Evolutionary conservation across 805 yeast genomes (phyloP).

Genomic region (Candida yuanshanica): DNA sequence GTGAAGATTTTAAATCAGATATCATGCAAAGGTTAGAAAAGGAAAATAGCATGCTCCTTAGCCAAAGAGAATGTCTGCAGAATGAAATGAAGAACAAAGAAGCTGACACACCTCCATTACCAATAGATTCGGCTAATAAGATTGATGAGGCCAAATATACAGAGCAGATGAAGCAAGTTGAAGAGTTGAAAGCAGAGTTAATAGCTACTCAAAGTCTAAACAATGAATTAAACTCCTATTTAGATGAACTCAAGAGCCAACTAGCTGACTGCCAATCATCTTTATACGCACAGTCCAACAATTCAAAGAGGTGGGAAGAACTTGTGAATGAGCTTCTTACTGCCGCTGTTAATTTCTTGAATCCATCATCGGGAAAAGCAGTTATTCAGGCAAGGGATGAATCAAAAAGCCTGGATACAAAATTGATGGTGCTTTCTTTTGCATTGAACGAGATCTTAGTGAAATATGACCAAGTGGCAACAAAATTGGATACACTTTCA

Average conservation of each 20-base stretch:
- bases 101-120: neutral
- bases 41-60: conserved; percentile 16
- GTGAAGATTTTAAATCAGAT: conserved; percentile 18
- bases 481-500: neutral
- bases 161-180: conserved; percentile 20
- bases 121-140: neutral
- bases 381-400: conserved; percentile 15
- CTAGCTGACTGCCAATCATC: conserved; percentile 5
- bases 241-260: conserved; percentile 19
- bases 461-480: neutral
- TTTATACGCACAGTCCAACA: conserved; percentile 1
- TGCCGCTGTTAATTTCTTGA: conserved; percentile 4
- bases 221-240: conserved; percentile 19
- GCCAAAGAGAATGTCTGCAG: conserved; percentile 16
- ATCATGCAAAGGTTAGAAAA: conserved; percentile 17
- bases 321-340: conserved; percentile 14
- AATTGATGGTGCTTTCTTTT: conserved; percentile 14
- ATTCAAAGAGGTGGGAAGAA: conserved; percentile 8
- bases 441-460: conserved; percentile 15
- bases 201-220: conserved; percentile 15
- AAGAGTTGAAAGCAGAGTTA: conserved; percentile 24
- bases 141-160: conserved; percentile 8
- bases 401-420: conserved; percentile 18
- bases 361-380: conserved; percentile 18
- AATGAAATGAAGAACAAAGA: conserved; percentile 11